Percentiles rank a stretch among this genome's conserved stretches.
These are phyloP conservation scores for Septoria petroselini DNA, from an alignment of 2,329 filamentous ascomycete genomes.

Conservation along the genomic window DNA sequence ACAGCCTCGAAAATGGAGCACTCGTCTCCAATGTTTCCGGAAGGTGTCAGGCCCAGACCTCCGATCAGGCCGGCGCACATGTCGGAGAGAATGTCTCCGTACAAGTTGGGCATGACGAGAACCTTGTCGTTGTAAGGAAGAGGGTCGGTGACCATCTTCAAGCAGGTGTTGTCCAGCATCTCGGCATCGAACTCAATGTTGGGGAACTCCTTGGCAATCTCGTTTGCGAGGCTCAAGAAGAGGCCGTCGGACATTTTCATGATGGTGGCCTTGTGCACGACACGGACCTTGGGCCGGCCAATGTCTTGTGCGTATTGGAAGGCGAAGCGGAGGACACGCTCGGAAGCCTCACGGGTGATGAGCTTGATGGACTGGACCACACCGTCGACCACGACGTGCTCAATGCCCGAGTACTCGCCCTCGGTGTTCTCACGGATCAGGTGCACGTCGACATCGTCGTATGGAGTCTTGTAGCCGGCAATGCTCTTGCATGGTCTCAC, in stretches of 20 bases:
- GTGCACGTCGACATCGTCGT: constrained; percentile 94
- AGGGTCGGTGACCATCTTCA: constrained; percentile 98
- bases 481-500: constrained; percentile 96
- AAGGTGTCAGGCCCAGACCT: constrained; percentile 93
- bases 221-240: constrained; percentile 81
- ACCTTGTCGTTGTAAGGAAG: constrained; percentile 98
- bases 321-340: constrained; percentile 93
- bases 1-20: constrained; percentile 99
- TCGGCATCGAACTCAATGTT: constrained; percentile 95
- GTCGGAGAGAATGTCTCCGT: constrained; percentile 98
- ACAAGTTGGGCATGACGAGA: constrained; percentile 94
- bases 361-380: constrained; percentile 99
- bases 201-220: constrained; percentile 93
- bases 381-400: constrained; percentile 96
- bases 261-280: constrained; percentile 99
- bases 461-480: constrained; percentile 95
- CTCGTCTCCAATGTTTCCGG: constrained; percentile 97
- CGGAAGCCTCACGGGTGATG: constrained; percentile 89
- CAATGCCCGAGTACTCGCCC: constrained; percentile 98
- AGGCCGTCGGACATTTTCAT: constrained; percentile 99
- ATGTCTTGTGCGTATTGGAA: constrained; percentile 97
- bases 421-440: constrained; percentile 99
- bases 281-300: constrained; percentile 93
- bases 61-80: constrained; percentile 99
- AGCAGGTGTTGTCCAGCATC: constrained; percentile 97